phyloP scores from a whole-genome alignment of 2,329 filamentous ascomycete species.

The Huntiella abstrusa region DNA sequence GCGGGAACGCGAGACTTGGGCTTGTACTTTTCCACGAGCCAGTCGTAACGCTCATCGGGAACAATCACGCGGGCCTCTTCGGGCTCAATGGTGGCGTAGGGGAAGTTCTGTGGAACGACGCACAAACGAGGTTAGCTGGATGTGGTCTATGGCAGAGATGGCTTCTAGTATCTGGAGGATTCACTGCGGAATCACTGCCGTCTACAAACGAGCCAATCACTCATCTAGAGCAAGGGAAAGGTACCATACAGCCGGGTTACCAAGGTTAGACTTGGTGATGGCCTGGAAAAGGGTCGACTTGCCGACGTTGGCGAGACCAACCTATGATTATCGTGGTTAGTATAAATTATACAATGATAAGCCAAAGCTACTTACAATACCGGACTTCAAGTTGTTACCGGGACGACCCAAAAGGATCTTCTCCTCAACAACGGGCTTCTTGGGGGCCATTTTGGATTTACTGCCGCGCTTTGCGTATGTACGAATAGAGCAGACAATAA shows the following conservation, averaged over 20 bases:
- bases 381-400: conserved; percentile 96
- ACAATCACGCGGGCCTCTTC: conserved; percentile 97
- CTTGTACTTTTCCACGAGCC: conserved; percentile 90
- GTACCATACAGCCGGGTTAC: conserved; percentile 74
- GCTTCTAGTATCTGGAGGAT: no score
- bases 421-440: conserved; percentile 81
- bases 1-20: conserved; percentile 94
- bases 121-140: not conserved
- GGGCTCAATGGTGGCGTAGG: conserved; percentile 96
- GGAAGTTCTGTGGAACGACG: conserved; percentile 53
- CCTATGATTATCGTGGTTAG: conserved; percentile 29
- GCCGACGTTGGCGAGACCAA: conserved; percentile 96
- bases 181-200: no score
- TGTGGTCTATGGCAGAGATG: no score
- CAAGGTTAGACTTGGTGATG: conserved; percentile 91
- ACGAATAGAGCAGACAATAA: conserved; percentile 25
- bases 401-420: conserved; percentile 92
- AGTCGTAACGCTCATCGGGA: conserved; percentile 89
- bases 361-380: conserved; percentile 52
- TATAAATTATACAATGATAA: not conserved
- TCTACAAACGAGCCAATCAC: no score
- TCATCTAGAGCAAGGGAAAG: conserved; percentile 15
- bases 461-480: conserved; percentile 35
- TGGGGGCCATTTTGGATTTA: conserved; percentile 71
- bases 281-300: conserved; percentile 99